Percentiles rank a stretch among this genome's conserved stretches.
These are phyloP conservation scores for Mortierella sp. DNA, from an alignment of 371 early-diverging fungal genomes.

Conservation along the genomic window DNA sequence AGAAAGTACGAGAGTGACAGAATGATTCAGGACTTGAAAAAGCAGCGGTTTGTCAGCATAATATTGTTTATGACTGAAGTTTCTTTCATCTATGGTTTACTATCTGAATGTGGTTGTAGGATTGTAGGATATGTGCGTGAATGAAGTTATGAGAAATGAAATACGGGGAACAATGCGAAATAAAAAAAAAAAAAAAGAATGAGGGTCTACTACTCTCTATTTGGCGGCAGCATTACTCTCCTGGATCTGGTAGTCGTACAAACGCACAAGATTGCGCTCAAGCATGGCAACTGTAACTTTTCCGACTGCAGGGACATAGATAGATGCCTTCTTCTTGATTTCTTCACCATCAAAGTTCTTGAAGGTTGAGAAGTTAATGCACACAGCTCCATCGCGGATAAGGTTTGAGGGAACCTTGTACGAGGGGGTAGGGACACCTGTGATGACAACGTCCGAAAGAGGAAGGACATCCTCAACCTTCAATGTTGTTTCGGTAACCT, in stretches of 20 bases:
- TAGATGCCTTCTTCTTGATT: constrained; percentile 88
- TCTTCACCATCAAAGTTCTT: constrained; percentile 92
- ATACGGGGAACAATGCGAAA: neutral
- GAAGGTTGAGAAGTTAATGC: constrained; percentile 94
- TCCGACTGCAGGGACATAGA: constrained; percentile 96
- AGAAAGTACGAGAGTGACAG: too few relatives aligned
- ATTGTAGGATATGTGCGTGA: neutral
- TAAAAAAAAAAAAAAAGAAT: neutral
- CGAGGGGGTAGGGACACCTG: constrained; percentile 91
- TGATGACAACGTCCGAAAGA: constrained; percentile 94
- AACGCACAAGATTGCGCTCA: constrained; percentile 91
- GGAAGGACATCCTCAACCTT: constrained; percentile 86
- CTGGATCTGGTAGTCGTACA: constrained; percentile 74
- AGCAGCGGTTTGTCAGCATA: too few relatives aligned
- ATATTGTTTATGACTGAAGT: too few relatives aligned
- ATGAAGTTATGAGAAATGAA: too few relatives aligned
- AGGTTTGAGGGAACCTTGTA: constrained; percentile 88
- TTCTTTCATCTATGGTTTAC: neutral
- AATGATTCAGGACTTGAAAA: too few relatives aligned
- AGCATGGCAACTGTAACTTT: constrained; percentile 98
- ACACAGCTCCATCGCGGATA: constrained; percentile 95
- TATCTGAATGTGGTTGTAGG: neutral
- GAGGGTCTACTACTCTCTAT: neutral
- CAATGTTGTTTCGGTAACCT: constrained; percentile 77
- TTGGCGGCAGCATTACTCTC: constrained; percentile 20